Evolutionary conservation across 495 filamentous ascomycete species (phyloP).

Genomic region (Aspergillus taichungensis): DNA sequence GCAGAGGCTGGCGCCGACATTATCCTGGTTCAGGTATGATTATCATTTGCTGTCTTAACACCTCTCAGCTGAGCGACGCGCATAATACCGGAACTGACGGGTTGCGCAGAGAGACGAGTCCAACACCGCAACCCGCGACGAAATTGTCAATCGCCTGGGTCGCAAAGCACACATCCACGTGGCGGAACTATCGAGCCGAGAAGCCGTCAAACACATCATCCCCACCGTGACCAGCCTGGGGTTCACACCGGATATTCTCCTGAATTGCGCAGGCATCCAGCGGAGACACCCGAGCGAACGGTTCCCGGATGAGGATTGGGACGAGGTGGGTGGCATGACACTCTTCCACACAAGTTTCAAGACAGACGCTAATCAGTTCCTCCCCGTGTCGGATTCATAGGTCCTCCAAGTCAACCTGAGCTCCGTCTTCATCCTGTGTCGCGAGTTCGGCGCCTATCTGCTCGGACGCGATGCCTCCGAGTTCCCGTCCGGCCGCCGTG

Average conservation of each 20-base stretch:
- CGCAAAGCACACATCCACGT: constrained; percentile 61
- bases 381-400: constrained; percentile 16
- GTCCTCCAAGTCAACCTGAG: constrained; percentile 81
- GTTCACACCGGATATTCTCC: constrained; percentile 58
- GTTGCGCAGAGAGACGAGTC: constrained; percentile 50
- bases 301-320: constrained; percentile 80
- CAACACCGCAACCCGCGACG: constrained; percentile 52
- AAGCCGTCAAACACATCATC: constrained; percentile 51
- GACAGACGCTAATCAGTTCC: background rate
- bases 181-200: constrained; percentile 59
- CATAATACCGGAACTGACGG: background rate
- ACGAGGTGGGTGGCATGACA: constrained; percentile 39
- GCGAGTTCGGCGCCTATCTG: constrained; percentile 81
- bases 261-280: constrained; percentile 86
- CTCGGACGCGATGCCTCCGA: constrained; percentile 47
- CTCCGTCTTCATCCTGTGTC: constrained; percentile 72
- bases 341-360: background rate
- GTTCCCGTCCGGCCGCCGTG: constrained; percentile 47
- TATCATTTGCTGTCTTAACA: no score
- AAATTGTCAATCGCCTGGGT: constrained; percentile 53
- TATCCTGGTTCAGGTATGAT: constrained; percentile 48
- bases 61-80: background rate
- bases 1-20: constrained; percentile 83
- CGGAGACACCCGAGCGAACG: constrained; percentile 63
- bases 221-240: constrained; percentile 51